phyloP scores from a whole-genome alignment of 805 yeast genomes.

The Yarrowia deformans region DNA sequence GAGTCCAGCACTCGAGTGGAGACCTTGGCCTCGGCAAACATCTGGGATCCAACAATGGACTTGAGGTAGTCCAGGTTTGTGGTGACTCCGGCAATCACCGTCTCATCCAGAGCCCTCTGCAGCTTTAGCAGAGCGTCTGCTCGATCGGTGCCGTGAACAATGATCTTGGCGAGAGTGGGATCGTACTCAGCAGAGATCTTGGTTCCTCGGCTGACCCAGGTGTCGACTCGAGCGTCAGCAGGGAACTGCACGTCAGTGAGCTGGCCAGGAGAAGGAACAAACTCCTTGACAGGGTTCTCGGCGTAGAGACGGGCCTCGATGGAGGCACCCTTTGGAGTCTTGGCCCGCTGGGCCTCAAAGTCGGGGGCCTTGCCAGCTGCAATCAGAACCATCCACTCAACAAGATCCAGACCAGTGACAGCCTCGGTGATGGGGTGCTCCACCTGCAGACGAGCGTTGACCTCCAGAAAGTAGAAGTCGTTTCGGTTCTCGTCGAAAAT shows the following conservation, averaged over 20 bases:
- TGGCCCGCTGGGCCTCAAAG: conserved; percentile 58
- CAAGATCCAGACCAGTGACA: conserved; percentile 93
- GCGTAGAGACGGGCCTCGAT: conserved; percentile 98
- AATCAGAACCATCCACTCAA: conserved; percentile 93
- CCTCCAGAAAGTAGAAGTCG: conserved; percentile 93
- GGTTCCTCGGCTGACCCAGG: conserved; percentile 93
- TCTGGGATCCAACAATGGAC: conserved; percentile 78
- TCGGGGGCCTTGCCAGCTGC: conserved; percentile 92
- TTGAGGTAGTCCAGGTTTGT: conserved; percentile 90
- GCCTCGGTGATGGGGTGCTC: conserved; percentile 97
- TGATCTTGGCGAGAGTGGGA: conserved; percentile 94
- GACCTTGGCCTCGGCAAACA: conserved; percentile 85
- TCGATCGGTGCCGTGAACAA: conserved; percentile 91
- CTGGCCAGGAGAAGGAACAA: conserved; percentile 96
- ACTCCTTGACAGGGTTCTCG: conserved; percentile 94
- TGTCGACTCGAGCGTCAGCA: conserved; percentile 88
- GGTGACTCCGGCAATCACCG: conserved; percentile 85
- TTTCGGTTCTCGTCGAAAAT: conserved; percentile 87
- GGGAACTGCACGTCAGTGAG: conserved; percentile 87
- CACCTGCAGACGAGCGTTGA: conserved; percentile 94
- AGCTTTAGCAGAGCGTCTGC: conserved; percentile 80
- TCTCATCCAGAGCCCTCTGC: conserved; percentile 82
- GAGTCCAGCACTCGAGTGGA: conserved; percentile 88
- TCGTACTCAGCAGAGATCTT: conserved; percentile 90
- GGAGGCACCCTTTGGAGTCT: conserved; percentile 80